Evolutionary conservation across 306 rosid genomes (phyloP).

Genomic region (Abrus pulchellus): DNA sequence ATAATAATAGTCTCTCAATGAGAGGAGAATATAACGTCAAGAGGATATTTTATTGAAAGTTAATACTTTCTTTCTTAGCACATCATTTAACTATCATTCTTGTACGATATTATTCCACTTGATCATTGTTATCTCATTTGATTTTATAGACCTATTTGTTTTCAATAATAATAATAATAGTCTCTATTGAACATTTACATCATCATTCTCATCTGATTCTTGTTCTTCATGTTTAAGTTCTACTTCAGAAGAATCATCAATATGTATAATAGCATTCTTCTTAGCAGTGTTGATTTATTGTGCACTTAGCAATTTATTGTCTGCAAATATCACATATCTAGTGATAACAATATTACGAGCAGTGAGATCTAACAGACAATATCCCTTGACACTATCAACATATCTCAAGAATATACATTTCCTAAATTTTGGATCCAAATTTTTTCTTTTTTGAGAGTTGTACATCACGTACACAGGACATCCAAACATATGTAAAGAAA

Average conservation of each 20-base stretch:
- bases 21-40: too few species aligned
- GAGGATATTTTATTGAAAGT: too few species aligned
- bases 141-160: too few species aligned
- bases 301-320: not conserved
- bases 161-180: too few species aligned
- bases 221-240: not conserved
- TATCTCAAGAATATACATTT: too few species aligned
- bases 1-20: too few species aligned
- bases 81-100: too few species aligned
- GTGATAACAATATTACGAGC: too few species aligned
- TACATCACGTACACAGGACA: not conserved
- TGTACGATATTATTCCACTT: too few species aligned
- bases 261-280: not conserved
- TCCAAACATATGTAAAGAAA: not conserved
- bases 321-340: not conserved
- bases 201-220: not conserved
- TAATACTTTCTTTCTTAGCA: too few species aligned
- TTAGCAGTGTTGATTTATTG: not conserved
- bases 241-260: not conserved
- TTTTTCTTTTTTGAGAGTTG: not conserved
- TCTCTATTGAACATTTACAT: not conserved
- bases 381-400: not conserved
- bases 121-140: too few species aligned
- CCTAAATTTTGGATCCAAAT: not conserved
- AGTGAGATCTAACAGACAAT: not conserved